Conservation (phyloP, 2,329 filamentous ascomycete species). For the Penicillium sp. region DNA sequence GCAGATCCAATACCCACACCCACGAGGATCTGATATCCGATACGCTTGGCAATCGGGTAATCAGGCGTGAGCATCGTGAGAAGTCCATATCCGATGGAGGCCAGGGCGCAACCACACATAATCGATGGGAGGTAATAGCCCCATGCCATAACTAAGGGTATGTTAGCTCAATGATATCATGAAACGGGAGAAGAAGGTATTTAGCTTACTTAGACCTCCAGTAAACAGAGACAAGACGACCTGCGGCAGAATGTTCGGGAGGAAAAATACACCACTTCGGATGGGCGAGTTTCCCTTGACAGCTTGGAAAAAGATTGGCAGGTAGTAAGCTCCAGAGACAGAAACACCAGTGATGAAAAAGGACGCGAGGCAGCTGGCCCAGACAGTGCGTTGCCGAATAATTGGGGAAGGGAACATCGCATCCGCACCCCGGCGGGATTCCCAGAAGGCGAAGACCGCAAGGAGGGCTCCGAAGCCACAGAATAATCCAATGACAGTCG, state of each 20-base stretch:
- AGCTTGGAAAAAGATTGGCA: conserved; percentile 14
- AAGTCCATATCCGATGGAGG: neutral
- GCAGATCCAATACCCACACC: neutral
- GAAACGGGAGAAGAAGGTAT: neutral
- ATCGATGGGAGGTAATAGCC: neutral
- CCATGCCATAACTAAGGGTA: neutral
- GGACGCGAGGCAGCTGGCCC: neutral
- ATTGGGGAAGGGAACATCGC: neutral
- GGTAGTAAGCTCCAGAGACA: conserved; percentile 7
- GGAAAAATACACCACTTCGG: neutral
- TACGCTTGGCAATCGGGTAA: neutral
- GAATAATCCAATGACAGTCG: neutral
- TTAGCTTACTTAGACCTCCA: neutral
- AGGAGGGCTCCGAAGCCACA: neutral
- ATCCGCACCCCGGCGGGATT: neutral
- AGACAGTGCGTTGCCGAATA: neutral
- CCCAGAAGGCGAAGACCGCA: neutral
- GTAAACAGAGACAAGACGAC: neutral
- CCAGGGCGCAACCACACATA: neutral
- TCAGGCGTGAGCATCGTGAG: neutral
- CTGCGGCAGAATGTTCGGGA: neutral
- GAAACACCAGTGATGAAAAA: conserved; percentile 12
- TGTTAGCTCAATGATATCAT: neutral
- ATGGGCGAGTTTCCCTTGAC: conserved; percentile 6
- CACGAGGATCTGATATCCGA: neutral